These are phyloP conservation scores for Elsinoe necatrix DNA, from an alignment of 2,329 filamentous ascomycete genomes.

Conservation along the genomic window DNA sequence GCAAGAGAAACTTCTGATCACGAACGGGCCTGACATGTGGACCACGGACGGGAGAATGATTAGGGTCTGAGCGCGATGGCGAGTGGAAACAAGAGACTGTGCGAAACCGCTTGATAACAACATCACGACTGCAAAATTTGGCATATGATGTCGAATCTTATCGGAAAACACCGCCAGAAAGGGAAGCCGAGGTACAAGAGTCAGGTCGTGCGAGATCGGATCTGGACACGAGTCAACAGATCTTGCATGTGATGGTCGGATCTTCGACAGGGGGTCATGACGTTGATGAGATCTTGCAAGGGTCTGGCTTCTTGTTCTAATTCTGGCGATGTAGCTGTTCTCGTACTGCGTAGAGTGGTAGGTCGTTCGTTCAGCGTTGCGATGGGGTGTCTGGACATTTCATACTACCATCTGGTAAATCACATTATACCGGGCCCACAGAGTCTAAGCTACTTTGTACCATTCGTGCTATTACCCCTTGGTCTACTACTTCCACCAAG, in stretches of 20 bases:
- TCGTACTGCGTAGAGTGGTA: background rate
- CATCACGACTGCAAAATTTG: constrained; percentile 7
- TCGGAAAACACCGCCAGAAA: constrained; percentile 4
- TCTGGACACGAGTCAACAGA: constrained; percentile 1
- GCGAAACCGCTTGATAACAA: constrained; percentile 11
- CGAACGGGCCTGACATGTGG: constrained; percentile 9
- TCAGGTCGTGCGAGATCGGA: constrained; percentile 5
- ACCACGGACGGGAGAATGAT: background rate
- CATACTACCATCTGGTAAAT: constrained; percentile 21
- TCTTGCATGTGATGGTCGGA: constrained; percentile 13
- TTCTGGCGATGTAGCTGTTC: background rate
- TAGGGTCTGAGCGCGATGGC: background rate
- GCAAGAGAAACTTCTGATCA: background rate
- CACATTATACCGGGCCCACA: constrained; percentile 26
- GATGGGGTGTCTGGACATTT: constrained; percentile 7
- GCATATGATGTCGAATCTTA: constrained; percentile 14
- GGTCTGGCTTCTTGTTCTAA: background rate
- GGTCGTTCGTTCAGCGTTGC: background rate
- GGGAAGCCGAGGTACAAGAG: background rate
- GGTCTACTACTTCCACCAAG: constrained; percentile 24
- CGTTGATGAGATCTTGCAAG: background rate
- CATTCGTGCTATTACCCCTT: constrained; percentile 22
- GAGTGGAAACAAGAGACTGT: background rate
- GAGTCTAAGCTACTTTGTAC: constrained; percentile 24
- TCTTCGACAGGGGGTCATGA: constrained; percentile 11